phyloP scores from a whole-genome alignment of 352 stramenopile species.

The Phytophthora hybrid region DNA sequence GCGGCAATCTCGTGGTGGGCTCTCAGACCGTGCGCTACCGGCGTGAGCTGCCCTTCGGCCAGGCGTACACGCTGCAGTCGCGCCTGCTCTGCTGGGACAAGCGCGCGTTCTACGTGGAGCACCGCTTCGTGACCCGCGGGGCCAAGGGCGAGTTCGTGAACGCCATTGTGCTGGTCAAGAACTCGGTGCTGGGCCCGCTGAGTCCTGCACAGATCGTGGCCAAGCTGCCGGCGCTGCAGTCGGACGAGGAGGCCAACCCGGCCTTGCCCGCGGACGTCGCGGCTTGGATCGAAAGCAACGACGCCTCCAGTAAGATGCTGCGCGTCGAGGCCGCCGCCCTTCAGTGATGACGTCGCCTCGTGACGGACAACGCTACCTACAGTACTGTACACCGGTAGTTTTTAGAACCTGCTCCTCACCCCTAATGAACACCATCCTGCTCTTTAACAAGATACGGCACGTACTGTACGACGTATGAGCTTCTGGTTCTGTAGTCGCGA shows the following conservation, averaged over 20 bases:
- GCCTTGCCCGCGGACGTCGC: constrained; percentile 59
- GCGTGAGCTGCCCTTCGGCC: constrained; percentile 76
- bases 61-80: constrained; percentile 78
- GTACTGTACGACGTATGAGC: no score
- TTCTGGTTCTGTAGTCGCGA: no score
- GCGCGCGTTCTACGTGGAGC: constrained; percentile 88
- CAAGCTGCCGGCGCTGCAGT: constrained; percentile 52
- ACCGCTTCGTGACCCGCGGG: constrained; percentile 76
- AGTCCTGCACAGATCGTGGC: constrained; percentile 68
- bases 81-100: constrained; percentile 84
- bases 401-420: constrained; percentile 33
- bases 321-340: constrained; percentile 41
- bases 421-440: constrained; percentile 33
- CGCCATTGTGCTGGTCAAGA: constrained; percentile 90
- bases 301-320: constrained; percentile 75
- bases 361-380: not conserved
- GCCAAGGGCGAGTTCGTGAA: constrained; percentile 69
- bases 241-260: constrained; percentile 45
- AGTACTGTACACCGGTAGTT: not conserved
- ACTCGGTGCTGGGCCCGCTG: constrained; percentile 77
- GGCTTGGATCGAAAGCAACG: constrained; percentile 82
- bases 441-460: constrained; percentile 24
- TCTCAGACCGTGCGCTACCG: constrained; percentile 86
- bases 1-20: constrained; percentile 84
- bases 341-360: constrained; percentile 11